Evolutionary conservation across 371 early-diverging fungal species (phyloP), one percentile per base, ranked within the genome.

Genomic region (Rhizopus delemar): DNA sequence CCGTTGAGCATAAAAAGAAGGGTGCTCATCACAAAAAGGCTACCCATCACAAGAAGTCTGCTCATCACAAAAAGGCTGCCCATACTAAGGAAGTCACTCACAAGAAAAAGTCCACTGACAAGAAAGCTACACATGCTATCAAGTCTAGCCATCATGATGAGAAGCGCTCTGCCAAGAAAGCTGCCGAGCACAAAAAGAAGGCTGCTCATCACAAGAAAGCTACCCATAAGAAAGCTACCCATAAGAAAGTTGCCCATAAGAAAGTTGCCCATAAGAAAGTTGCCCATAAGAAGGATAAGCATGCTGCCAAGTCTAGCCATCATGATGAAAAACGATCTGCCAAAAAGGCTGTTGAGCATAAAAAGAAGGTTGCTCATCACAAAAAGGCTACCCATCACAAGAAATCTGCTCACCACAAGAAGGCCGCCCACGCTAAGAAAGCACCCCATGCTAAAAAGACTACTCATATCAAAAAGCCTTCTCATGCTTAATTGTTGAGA

Each of bases 181-280:
- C 43, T 41, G 28, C 41, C 38, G 22, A 22, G 22, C 43, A 43
- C 43, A 11, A 8, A 5, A 43, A 43, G 43, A 43, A 43, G 13
- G n/a, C 43, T 15, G 11, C 43, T 13, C 43, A 43, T n/a, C 8
- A 8, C 43, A 43, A 43, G 43, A 43, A 43, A 43, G n/a, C 43
- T 43, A 57, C 32, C 43, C 49, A 36, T 52, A 54, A 54, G n/a
- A 54, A 41, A 43, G 54, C 54, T 41, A n/a, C 54, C 31, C 36
- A 36, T 11, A 36, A 36, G 36, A 32, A 31, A 29, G 29, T 4
- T 39, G 29, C 31, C 6, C 43, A 53, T 32, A 54, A 54, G 31
- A 31, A 3, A 4, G 12, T n/a, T 32, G 3, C 54, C 31, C 22
- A 45, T 45, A 22, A 36, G 8, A 52, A 52, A 12, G 22, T 22